Evolutionary conservation across 2,329 filamentous ascomycete genomes (phyloP), one percentile per base, ranked within the genome.

Genomic region (Verruconis gallopava): DNA sequence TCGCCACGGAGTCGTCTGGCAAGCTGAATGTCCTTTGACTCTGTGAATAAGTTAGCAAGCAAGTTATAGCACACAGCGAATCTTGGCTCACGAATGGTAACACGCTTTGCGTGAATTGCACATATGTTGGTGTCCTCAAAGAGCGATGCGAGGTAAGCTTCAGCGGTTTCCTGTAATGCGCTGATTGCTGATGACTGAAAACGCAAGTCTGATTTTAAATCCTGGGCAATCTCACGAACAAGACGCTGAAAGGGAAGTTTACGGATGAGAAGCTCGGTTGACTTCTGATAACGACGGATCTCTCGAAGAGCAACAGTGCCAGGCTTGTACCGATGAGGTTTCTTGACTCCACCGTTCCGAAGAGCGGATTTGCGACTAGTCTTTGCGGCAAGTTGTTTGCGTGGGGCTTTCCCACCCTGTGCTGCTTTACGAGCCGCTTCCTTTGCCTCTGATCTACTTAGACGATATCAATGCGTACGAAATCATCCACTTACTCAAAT

Each of bases 371-470:
- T 98, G 73, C 91, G 88, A 60, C 91, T 89, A 54, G 89, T 91
- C 84, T 95, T 95, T 75, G 88, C 94, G 58, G 89, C 89, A 61
- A 96, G 86, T 79, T 95, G 88, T 85, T 98, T 98, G 69, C 75
- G 73, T 54, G 75, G 75, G 59, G 75, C 75, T 68, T 79, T 79
- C 71, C 75, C 75, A 77, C 75, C 75, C n/a, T n/a, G n/a, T n/a
- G n/a, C n/a, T n/a, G n/a, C n/a, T n/a, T n/a, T n/a, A n/a, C n/a
- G n/a, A n/a, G n/a, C n/a, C n/a, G n/a, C n/a, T n/a, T n/a, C n/a
- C n/a, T n/a, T n/a, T n/a, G n/a, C n/a, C n/a, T n/a, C n/a, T n/a
- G n/a, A n/a, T n/a, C n/a, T n/a, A n/a, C n/a, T n/a, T n/a, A n/a
- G n/a, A n/a, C n/a, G n/a, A n/a, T n/a, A n/a, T n/a, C n/a, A n/a